phyloP scores from a whole-genome alignment of 176 grass and related monocot genomes.

The Typha latifolia region DNA sequence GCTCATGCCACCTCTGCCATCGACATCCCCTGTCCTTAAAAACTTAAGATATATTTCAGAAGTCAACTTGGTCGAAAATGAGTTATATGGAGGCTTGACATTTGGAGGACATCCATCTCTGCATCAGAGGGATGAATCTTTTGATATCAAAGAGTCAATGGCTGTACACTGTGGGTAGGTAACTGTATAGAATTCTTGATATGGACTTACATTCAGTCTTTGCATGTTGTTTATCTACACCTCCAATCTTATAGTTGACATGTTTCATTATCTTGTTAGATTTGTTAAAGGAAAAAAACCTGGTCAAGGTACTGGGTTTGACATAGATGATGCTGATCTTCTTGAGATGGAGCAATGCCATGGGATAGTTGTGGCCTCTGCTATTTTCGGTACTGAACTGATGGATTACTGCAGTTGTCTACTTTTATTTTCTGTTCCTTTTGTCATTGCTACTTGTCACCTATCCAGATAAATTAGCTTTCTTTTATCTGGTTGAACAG shows the following conservation, averaged over 20 bases:
- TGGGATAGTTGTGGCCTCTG: slow-evolving; percentile 73
- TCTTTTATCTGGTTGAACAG: slow-evolving; percentile 39
- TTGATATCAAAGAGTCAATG: slow-evolving; percentile 82
- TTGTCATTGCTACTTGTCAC: not conserved
- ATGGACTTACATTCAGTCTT: not conserved
- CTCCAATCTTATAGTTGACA: slow-evolving; percentile 19
- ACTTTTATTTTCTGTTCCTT: not conserved
- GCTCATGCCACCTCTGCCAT: slow-evolving; percentile 45
- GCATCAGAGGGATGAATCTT: slow-evolving; percentile 63
- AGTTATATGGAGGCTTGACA: slow-evolving; percentile 47
- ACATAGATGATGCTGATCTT: slow-evolving; percentile 86
- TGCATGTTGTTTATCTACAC: not conserved
- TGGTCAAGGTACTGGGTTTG: slow-evolving; percentile 73
- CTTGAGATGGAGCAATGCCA: slow-evolving; percentile 73
- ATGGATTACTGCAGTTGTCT: not conserved
- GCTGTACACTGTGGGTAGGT: slow-evolving; percentile 81
- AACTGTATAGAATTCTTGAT: not conserved
- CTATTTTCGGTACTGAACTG: slow-evolving; percentile 81
- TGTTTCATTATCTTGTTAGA: slow-evolving; percentile 34
- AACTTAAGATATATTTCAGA: slow-evolving; percentile 62
- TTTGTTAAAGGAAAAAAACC: slow-evolving; percentile 85
- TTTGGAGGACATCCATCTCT: slow-evolving; percentile 94
- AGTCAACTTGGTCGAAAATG: slow-evolving; percentile 49
- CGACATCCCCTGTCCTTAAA: slow-evolving; percentile 56
- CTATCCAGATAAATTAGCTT: slow-evolving; percentile 15